phyloP scores from a whole-genome alignment of 305 asterid genomes.

The Galium porrigens region DNA sequence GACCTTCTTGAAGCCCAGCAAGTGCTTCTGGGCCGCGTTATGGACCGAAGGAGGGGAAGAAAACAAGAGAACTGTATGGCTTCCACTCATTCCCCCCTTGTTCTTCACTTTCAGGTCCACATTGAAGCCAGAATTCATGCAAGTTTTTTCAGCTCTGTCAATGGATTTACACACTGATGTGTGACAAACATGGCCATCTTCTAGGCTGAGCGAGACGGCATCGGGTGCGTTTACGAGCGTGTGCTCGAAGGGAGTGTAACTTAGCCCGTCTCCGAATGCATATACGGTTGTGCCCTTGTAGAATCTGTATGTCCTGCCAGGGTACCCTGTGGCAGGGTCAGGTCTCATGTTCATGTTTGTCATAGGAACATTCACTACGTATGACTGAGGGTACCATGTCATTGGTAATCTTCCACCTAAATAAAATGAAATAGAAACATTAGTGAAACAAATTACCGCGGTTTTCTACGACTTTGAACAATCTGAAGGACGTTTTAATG shows the following conservation, averaged over 20 bases:
- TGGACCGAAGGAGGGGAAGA: slow-evolving; percentile 27
- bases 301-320: slow-evolving; percentile 74
- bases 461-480: too few species aligned
- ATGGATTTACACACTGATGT: slow-evolving; percentile 22
- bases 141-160: slow-evolving; percentile 14
- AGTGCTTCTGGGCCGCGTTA: slow-evolving; percentile 25
- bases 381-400: slow-evolving; percentile 43
- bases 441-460: neutral
- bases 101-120: slow-evolving; percentile 25
- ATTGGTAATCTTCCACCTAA: slow-evolving; percentile 38
- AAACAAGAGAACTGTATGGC: slow-evolving; percentile 26
- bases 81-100: slow-evolving; percentile 22
- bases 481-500: too few species aligned
- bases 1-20: slow-evolving; percentile 27
- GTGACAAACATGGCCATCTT: slow-evolving; percentile 23
- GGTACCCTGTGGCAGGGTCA: slow-evolving; percentile 48
- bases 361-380: slow-evolving; percentile 41
- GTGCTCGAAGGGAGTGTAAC: slow-evolving; percentile 37
- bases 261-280: slow-evolving; percentile 53
- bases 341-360: slow-evolving; percentile 90
- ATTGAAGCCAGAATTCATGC: slow-evolving; percentile 17
- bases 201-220: slow-evolving; percentile 15
- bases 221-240: slow-evolving; percentile 21
- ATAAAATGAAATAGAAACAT: neutral
- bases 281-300: slow-evolving; percentile 54